A percentile compares a stretch with the other conserved stretches of the same genome.
Conservation (phyloP, 2,329 filamentous ascomycete species). For the Diaporthe eres region DNA sequence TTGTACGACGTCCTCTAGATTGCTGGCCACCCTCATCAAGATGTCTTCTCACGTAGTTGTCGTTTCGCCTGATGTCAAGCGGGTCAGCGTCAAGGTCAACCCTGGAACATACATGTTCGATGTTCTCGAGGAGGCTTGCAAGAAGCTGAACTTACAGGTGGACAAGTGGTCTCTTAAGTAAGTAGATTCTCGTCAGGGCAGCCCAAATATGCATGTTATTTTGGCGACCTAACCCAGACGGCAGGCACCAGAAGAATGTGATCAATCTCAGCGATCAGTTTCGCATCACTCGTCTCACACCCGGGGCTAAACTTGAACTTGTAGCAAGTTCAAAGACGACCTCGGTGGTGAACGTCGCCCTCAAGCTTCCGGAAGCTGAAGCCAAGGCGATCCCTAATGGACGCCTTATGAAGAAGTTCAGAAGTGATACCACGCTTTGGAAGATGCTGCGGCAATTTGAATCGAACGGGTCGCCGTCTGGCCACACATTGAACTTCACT, state of each 20-base stretch:
- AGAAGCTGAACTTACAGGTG: slow-evolving; percentile 80
- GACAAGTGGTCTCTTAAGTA: slow-evolving; percentile 88
- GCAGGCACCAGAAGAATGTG: slow-evolving; percentile 84
- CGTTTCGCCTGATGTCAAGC: slow-evolving; percentile 82
- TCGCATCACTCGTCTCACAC: slow-evolving; percentile 83
- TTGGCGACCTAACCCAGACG: background rate
- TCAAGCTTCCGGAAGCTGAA: slow-evolving; percentile 85
- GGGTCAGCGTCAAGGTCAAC: slow-evolving; percentile 85
- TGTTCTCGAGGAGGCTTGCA: slow-evolving; percentile 88
- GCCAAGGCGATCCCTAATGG: slow-evolving; percentile 72
- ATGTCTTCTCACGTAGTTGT: slow-evolving; percentile 95
- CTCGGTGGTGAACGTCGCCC: slow-evolving; percentile 87
- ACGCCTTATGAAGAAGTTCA: slow-evolving; percentile 86
- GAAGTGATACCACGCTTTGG: slow-evolving; percentile 91
- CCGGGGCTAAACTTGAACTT: slow-evolving; percentile 93
- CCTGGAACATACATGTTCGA: slow-evolving; percentile 87
- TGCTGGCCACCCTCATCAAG: slow-evolving; percentile 44
- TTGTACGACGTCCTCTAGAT: slow-evolving; percentile 25
- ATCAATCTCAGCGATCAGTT: slow-evolving; percentile 89
- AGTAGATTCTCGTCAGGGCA: slow-evolving; percentile 42
- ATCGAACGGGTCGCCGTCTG: slow-evolving; percentile 74
- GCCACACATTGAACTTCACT: slow-evolving; percentile 82
- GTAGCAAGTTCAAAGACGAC: slow-evolving; percentile 89
- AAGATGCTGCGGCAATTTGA: slow-evolving; percentile 92
- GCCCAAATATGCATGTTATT: background rate